Percentiles rank a stretch among this genome's conserved stretches.
Evolutionary conservation across 2,329 filamentous ascomycete species (phyloP).

Genomic region (Alternaria brassicae): DNA sequence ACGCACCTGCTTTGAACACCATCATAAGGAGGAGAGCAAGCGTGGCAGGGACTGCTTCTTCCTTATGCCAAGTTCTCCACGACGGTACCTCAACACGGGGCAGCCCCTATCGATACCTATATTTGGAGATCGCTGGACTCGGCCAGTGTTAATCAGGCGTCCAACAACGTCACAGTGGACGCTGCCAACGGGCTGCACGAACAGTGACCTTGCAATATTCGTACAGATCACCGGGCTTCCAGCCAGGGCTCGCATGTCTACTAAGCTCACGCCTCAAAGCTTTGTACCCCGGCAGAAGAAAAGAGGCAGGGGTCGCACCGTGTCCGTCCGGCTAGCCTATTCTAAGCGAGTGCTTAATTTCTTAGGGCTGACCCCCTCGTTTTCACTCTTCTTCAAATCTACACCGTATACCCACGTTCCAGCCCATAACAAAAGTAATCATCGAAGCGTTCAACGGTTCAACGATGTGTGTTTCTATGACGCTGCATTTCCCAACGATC

Average conservation of each 20-base stretch:
- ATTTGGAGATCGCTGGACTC: neutral
- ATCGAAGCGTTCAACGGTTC: neutral
- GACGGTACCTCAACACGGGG: neutral
- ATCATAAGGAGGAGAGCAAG: neutral
- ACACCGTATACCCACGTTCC: neutral
- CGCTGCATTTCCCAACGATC: neutral
- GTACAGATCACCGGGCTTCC: neutral
- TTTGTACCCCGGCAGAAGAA: conserved; percentile 13
- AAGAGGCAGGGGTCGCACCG: conserved; percentile 22
- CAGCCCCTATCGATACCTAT: neutral
- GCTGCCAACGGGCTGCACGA: neutral
- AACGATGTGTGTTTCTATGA: neutral
- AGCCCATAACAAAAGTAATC: neutral
- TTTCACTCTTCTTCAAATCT: neutral
- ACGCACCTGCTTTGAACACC: neutral
- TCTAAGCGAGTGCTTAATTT: conserved; percentile 30
- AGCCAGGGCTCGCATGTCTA: conserved; percentile 2
- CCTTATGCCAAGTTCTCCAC: neutral
- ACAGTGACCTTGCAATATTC: neutral
- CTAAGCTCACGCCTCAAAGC: conserved; percentile 34
- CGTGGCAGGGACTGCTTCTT: neutral
- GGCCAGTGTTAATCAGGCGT: neutral
- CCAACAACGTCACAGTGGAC: conserved; percentile 1
- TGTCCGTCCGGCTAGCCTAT: conserved; percentile 15
- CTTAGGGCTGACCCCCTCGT: conserved; percentile 10